A percentile compares a stretch with the other conserved stretches of the same genome.
Conservation (phyloP, 2,329 filamentous ascomycete genomes). For the Aureobasidium subglaciale region DNA sequence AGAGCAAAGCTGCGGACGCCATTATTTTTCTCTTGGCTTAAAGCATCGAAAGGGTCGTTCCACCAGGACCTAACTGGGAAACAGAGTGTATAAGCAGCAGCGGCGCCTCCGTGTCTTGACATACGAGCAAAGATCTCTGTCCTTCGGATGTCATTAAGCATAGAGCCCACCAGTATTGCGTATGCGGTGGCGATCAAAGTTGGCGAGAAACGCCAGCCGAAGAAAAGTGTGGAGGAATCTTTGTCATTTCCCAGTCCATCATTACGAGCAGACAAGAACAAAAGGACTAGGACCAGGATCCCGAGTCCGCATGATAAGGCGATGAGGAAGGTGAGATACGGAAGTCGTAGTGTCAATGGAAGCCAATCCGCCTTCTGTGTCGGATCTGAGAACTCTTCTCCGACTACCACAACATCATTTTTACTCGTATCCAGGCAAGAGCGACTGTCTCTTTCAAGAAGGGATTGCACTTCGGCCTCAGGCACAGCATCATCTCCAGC, state of each 20-base stretch:
- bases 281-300: background rate
- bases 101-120: background rate
- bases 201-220: background rate
- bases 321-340: background rate
- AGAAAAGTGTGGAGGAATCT: background rate
- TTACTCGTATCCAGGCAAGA: too few species aligned
- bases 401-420: too few species aligned
- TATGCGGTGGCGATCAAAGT: background rate
- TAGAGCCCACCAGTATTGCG: background rate
- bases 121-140: background rate
- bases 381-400: too few species aligned
- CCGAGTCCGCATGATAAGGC: background rate
- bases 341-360: background rate
- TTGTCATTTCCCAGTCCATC: background rate
- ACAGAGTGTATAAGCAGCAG: background rate
- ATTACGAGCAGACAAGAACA: background rate
- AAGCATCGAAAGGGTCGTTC: background rate
- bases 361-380: background rate
- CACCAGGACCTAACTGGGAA: background rate
- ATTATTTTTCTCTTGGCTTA: background rate
- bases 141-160: conserved; percentile 2
- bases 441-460: too few species aligned
- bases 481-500: too few species aligned
- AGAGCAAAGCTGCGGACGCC: background rate
- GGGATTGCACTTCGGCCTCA: too few species aligned